Conservation (phyloP, 1,284 basidiomycete species). For the Coniferiporia sulphurascens region DNA sequence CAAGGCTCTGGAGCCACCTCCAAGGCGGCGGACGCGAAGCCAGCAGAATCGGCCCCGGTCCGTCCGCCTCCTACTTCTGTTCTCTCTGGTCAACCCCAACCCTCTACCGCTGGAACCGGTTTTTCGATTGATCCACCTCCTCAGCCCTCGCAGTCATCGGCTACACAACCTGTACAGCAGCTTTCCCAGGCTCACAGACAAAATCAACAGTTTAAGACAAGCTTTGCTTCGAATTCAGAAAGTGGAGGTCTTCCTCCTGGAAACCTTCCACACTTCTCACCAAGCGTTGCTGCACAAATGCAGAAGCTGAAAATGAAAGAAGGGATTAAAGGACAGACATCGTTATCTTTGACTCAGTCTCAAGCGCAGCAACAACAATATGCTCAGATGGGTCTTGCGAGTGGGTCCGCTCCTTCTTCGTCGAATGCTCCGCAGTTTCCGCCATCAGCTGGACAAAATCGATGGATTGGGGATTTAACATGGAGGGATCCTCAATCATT, state of each 20-base stretch:
- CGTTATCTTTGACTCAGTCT: constrained; percentile 1
- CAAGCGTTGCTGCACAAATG: constrained; percentile 41
- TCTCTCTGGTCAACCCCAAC: neutral
- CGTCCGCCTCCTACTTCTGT: neutral
- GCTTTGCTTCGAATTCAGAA: constrained; percentile 19
- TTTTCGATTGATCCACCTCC: constrained; percentile 1
- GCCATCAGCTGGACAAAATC: neutral
- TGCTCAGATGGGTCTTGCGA: constrained; percentile 10
- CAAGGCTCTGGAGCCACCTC: neutral
- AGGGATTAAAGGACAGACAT: constrained; percentile 16
- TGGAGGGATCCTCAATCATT: constrained; percentile 31
- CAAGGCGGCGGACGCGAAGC: neutral
- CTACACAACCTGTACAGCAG: constrained; percentile 3
- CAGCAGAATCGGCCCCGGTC: neutral
- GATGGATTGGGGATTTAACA: constrained; percentile 49
- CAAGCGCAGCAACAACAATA: neutral
- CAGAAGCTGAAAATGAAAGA: constrained; percentile 48
- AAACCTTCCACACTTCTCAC: constrained; percentile 12
- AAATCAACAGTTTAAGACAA: constrained; percentile 4
- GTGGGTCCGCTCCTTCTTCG: constrained; percentile 15
- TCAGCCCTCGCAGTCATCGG: neutral
- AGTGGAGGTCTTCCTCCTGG: constrained; percentile 8
- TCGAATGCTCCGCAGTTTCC: neutral
- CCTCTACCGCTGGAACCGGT: neutral
- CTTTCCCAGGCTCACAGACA: constrained; percentile 7